A percentile compares a stretch with the other conserved stretches of the same genome.
These are phyloP conservation scores for Pistacia vera DNA, from an alignment of 345 rosid species.

Conservation along the genomic window DNA sequence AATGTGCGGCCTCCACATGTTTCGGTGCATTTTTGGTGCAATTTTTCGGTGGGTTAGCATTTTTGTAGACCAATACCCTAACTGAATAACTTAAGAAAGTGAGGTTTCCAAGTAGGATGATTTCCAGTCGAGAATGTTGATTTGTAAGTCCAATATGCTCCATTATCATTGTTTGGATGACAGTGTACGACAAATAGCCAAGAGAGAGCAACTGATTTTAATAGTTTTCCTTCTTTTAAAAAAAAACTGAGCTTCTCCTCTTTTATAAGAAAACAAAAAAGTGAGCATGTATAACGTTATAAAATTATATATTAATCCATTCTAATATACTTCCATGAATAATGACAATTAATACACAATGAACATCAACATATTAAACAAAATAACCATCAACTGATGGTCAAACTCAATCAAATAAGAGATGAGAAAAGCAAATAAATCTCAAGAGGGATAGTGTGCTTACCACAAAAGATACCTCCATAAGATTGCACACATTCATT, in stretches of 20 bases:
- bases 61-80: neutral
- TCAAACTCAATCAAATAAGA: neutral
- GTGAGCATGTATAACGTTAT: neutral
- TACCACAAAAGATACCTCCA: slow-evolving; percentile 89
- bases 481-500: slow-evolving; percentile 65
- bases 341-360: neutral
- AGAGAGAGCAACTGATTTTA: neutral
- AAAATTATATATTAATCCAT: neutral
- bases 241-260: neutral
- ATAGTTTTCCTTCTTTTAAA: neutral
- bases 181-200: neutral
- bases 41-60: too few species aligned
- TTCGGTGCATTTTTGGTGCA: too few species aligned
- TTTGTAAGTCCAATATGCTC: neutral
- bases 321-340: neutral
- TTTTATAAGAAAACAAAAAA: too few species aligned
- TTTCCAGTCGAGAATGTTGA: neutral
- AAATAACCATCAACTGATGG: slow-evolving; percentile 4
- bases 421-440: slow-evolving; percentile 6
- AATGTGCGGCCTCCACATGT: too few species aligned
- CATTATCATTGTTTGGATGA: neutral
- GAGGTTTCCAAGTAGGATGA: neutral
- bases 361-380: neutral
- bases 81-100: neutral
- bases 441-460: slow-evolving; percentile 26